A percentile compares a stretch with the other conserved stretches of the same genome.
phyloP scores from a whole-genome alignment of 106 monocot species.

The Acorus calamus region DNA sequence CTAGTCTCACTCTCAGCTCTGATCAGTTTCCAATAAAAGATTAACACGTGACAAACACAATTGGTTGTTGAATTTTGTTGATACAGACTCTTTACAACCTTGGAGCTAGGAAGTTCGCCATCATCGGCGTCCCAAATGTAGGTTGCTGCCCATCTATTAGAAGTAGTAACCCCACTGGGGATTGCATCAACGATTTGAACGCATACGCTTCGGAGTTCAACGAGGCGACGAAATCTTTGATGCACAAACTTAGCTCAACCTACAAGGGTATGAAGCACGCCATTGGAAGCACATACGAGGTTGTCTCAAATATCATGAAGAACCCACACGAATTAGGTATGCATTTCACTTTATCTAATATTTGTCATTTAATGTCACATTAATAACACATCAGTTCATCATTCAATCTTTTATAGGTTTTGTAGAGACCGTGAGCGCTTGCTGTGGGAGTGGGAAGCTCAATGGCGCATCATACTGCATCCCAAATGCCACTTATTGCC shows the following conservation, averaged over 20 bases:
- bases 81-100: slow-evolving; percentile 15
- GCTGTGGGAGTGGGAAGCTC: slow-evolving; percentile 42
- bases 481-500: slow-evolving; percentile 39
- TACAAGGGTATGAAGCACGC: slow-evolving; percentile 7
- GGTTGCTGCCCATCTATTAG: slow-evolving; percentile 15
- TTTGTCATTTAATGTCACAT: too few relatives aligned
- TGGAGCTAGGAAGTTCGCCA: slow-evolving; percentile 23
- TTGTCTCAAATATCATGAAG: neutral
- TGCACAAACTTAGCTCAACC: slow-evolving; percentile 3
- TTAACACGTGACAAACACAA: too few relatives aligned
- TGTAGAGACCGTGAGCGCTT: slow-evolving; percentile 33
- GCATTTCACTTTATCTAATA: neutral
- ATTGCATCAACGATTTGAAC: slow-evolving; percentile 14
- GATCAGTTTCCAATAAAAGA: neutral
- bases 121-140: slow-evolving; percentile 3
- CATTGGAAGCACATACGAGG: slow-evolving; percentile 4
- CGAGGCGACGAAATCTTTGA: neutral
- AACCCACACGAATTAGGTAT: slow-evolving; percentile 11
- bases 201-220: neutral
- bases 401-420: neutral
- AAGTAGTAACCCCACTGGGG: neutral
- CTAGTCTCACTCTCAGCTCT: neutral
- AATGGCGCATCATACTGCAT: slow-evolving; percentile 33
- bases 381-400: too few relatives aligned
- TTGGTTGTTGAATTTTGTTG: neutral